Base-by-base conservation (phyloP, 768 basidiomycete species). In the Amyloporia xantha region DNA sequence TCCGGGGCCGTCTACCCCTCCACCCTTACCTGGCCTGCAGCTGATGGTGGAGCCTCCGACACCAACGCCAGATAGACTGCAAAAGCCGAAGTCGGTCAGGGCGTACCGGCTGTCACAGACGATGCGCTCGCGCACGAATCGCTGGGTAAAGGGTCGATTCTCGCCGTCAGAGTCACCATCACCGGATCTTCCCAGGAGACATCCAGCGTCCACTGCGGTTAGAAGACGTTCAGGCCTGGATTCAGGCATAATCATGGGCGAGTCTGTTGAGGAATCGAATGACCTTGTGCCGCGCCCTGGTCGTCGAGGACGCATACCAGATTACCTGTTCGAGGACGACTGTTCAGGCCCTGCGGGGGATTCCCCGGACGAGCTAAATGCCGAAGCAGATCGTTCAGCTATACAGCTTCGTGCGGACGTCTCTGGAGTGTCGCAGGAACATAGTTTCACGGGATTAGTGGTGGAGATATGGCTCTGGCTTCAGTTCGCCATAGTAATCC, bases 401-500 rank as follows among this genome's bases (percentile, higher is more conserved):
- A 41, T 52, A 38, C 41, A 19, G 39, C 12, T 30, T 35, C 48
- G 25, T 21, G 40, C 42, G 38, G 57, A 53, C 50, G 42, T 47
- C 15, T 54, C 52, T 21, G 20, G 52, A 51, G 21, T 45, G 51
- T 30, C 54, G 47, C 39, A 11, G 24, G 45, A 44, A 38, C 38
- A 58, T 3, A 62, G 63, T 5, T 52, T 72, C 19, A 67, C 68
- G 27, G 66, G 61, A 35, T 66, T 84, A 42, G 62, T 90, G 54
- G 57, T 91, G 42, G 85, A 89, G 66, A 62, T 86, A 19, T 91
- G 90, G 90, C 64, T 91, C 54, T 89, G 88, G 86, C 62, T 90
- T 51, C 90, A 92, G 64, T 90, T 91, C 59, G 70, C 64, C 6
- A 72, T 90, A 52, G 79, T 92, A 54, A 73, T 91, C 26, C 47